These are phyloP conservation scores for Xerophyta viscosa DNA, from an alignment of 106 monocot species.

Conservation along the genomic window DNA sequence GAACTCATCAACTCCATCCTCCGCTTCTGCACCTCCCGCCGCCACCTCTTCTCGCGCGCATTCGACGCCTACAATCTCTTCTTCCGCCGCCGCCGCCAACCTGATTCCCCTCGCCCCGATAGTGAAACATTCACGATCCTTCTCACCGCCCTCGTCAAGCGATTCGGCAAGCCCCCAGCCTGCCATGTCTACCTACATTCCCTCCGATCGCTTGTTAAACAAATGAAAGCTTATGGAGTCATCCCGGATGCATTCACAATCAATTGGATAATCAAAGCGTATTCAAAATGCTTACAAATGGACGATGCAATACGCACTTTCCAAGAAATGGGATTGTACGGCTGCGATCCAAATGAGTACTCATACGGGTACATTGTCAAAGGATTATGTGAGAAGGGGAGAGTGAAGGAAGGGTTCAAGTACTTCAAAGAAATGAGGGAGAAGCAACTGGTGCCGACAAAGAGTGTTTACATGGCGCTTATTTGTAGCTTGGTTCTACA, in stretches of 20 bases:
- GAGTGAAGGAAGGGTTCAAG: conserved; percentile 40
- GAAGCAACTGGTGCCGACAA: conserved; percentile 64
- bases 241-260: conserved; percentile 53
- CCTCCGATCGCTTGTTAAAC: conserved; percentile 55
- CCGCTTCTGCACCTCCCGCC: conserved; percentile 72
- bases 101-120: conserved; percentile 33
- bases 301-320: conserved; percentile 73
- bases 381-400: conserved; percentile 79
- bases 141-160: conserved; percentile 47
- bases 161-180: conserved; percentile 52
- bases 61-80: conserved; percentile 85
- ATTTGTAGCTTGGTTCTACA: conserved; percentile 65
- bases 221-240: conserved; percentile 77
- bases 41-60: conserved; percentile 74
- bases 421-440: conserved; percentile 67
- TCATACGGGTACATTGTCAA: conserved; percentile 69
- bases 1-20: conserved; percentile 54
- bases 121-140: conserved; percentile 72
- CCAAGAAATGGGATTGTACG: conserved; percentile 70
- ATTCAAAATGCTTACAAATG: conserved; percentile 64
- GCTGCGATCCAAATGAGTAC: conserved; percentile 76
- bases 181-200: conserved; percentile 72
- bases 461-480: conserved; percentile 55
- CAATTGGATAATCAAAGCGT: conserved; percentile 85
- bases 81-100: conserved; percentile 24